A percentile compares a stretch with the other conserved stretches of the same genome.
Conservation (phyloP, 805 yeast genomes). For the Pichia cephalocereana region DNA sequence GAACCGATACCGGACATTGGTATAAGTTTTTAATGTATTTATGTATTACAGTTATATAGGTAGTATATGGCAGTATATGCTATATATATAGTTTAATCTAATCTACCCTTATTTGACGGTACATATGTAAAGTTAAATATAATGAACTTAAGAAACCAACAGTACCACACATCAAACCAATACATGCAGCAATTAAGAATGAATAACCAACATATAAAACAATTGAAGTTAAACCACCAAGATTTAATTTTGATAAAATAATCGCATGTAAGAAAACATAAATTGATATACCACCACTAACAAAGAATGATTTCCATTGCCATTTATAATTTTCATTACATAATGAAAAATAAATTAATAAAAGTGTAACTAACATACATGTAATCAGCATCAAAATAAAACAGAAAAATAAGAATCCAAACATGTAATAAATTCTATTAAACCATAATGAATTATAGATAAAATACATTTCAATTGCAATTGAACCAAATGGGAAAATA, state of each 20-base stretch:
- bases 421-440: slow-evolving; percentile 91
- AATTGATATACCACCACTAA: slow-evolving; percentile 82
- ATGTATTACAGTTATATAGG: too few relatives aligned
- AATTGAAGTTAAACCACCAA: slow-evolving; percentile 68
- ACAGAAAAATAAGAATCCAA: slow-evolving; percentile 90
- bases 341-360: slow-evolving; percentile 74
- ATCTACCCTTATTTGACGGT: slow-evolving; percentile 80
- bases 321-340: slow-evolving; percentile 91
- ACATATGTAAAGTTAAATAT: slow-evolving; percentile 69
- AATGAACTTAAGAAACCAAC: slow-evolving; percentile 74
- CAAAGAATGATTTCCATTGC: slow-evolving; percentile 90
- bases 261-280: slow-evolving; percentile 82
- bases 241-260: slow-evolving; percentile 55
- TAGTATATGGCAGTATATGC: too few relatives aligned
- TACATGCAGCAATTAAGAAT: slow-evolving; percentile 52
- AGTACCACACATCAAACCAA: slow-evolving; percentile 80
- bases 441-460: slow-evolving; percentile 90
- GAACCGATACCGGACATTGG: too few relatives aligned
- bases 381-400: slow-evolving; percentile 75
- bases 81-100: too few relatives aligned
- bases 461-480: slow-evolving; percentile 91
- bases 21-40: background rate
- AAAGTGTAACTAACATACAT: slow-evolving; percentile 67
- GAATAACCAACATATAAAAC: slow-evolving; percentile 82
- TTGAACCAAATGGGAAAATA: slow-evolving; percentile 88